Base-by-base conservation (phyloP, 164 flowering plant genomes). In the Cinnamomum micranthum region DNA sequence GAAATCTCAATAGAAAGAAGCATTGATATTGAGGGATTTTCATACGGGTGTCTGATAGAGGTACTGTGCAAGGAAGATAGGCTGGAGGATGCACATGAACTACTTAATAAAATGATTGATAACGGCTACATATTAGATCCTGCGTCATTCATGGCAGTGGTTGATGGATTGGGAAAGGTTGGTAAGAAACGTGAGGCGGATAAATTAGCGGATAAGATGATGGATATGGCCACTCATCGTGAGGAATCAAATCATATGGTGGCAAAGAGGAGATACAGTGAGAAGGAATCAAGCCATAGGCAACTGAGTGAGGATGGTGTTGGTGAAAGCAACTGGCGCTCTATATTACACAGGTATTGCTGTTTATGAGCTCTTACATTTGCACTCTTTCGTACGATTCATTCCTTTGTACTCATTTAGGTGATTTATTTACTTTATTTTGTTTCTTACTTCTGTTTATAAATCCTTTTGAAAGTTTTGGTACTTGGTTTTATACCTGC, bases 121-220 rank as follows among this genome's bases (percentile, higher is more conserved):
- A 88, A 82, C 62, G 89, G 88, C 65, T 87, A 81, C 77, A 50
- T 69, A 50, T 88, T 95, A 81, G 94, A 95, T 80, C 93, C 93
- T 84, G 92, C 98, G 73, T 77, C 91, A 68, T 91, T 95, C 77
- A 85, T 95, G 90, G 91, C 92, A 25, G 96, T 95, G 69, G 87
- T 95, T 82, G 96, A 95, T 81, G 90, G 76, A 65, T 81, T 93
- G 55, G 82, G 86, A 66, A 88, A 84, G 74, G 78, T n/a, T 50
- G 97, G 98, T 73, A 87, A 82, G 63, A 93, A 90, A 65, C 87
- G 77, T 63, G 97, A 85, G 81, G 92, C 91, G 41, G 88, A 92
- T 84, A 84, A 87, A 76, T 87, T 93, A 68, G 84, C 94, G 23
- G 94, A 90, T 78, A 85, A 31, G 74, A 92, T 95, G 99, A 82